Conservation (phyloP, 306 rosid species). For the Medicago lupulina region DNA sequence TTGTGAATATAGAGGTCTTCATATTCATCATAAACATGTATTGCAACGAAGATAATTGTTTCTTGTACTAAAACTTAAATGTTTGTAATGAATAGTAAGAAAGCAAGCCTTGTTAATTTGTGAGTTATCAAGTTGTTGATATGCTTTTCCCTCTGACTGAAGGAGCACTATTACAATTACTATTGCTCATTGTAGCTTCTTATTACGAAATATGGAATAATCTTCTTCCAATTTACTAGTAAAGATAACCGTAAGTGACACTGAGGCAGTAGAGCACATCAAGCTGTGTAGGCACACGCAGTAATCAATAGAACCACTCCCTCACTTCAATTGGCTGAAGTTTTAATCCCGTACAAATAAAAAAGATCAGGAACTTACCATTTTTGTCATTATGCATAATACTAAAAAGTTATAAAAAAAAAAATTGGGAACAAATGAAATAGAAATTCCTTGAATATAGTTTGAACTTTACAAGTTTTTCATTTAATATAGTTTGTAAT, state of each 20-base stretch:
- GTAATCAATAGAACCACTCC: no score
- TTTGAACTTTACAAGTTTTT: neutral
- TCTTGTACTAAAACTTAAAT: constrained; percentile 34
- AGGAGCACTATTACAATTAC: neutral
- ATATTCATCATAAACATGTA: constrained; percentile 39
- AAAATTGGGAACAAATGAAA: neutral
- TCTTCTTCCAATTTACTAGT: neutral
- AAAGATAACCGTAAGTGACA: no score
- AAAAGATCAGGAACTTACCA: no score
- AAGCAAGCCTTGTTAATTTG: constrained; percentile 32
- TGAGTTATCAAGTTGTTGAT: constrained; percentile 10
- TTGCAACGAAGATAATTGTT: constrained; percentile 28
- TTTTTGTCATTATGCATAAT: neutral
- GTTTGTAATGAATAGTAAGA: constrained; percentile 29
- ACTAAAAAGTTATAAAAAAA: no score
- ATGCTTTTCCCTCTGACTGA: neutral
- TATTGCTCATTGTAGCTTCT: neutral
- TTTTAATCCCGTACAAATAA: no score
- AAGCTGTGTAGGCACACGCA: no score
- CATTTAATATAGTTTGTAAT: neutral
- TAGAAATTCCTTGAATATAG: neutral
- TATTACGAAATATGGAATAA: neutral
- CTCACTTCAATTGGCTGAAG: no score
- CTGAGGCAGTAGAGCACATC: no score
- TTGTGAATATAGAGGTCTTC: constrained; percentile 57